Evolutionary conservation across 2,329 filamentous ascomycete genomes (phyloP), one percentile per base, ranked within the genome.

Genomic region (Diaporthe destruens): DNA sequence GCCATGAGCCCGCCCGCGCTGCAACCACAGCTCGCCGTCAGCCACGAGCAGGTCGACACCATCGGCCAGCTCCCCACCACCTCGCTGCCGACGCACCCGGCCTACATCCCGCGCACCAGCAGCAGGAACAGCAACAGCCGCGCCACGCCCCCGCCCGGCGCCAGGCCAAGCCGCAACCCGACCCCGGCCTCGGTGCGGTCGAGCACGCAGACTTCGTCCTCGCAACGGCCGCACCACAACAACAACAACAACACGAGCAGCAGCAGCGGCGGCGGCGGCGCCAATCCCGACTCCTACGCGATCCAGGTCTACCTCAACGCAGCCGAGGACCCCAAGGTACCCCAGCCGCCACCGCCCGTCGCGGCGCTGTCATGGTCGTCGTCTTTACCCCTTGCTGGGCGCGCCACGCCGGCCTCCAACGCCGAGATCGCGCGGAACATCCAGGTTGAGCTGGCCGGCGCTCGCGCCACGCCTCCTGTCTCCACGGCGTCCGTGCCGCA

Each of bases 11-110:
- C 74, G 23, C 68, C 73, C 32, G 57, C 74, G 39, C 20, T 71
- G 18, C n/a, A 18, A 14, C 23, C 25, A 39, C 36, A 39, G 12
- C 36, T 9, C 18, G 1, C 57, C 74, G 6, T 1, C 42, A 68
- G 32, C 36, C 29, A 54, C 16, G 32, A 29, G 23, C 54, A 68
- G 42, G 56, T 57, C 36, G 53, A 69, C 53, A 65, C 56, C 4
- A 34, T 32, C 51, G 47, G 47, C 14, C 49, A 44, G 36, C 29
- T 68, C 16, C 61, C 61, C 47, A 29, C 23, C 18, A 81, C 75
- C 56, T 80, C 81, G 0, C 79, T 88, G 54, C 86, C 86, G 0
- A 80, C 85, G 0, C 87, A 88, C 72, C 84, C 83, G 0, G 87
- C 87, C 0, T 88, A 88, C 65, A 81, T 87, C 25, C 84, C 85